These are phyloP conservation scores for Chlamydomonas eustigma DNA, from an alignment of 139 green algal species.

Conservation along the genomic window DNA sequence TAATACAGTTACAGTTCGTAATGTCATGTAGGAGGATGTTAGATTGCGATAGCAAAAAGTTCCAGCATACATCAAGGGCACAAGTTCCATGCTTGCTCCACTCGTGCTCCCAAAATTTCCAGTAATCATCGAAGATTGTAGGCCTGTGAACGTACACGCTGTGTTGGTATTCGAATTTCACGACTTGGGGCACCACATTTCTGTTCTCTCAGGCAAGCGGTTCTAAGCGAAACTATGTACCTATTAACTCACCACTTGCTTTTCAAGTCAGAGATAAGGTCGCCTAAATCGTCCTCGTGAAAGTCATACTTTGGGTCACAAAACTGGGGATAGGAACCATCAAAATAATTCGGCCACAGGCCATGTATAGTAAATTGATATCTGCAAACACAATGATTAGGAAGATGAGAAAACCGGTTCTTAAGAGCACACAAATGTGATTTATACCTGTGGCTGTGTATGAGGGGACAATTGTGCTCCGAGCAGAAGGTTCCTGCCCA, in stretches of 20 bases:
- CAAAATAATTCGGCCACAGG: slow-evolving; percentile 66
- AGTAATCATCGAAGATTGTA: slow-evolving; percentile 11
- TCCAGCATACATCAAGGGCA: slow-evolving; percentile 20
- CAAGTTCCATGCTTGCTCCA: slow-evolving; percentile 67
- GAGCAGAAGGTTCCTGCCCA: slow-evolving; percentile 25
- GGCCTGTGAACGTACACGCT: slow-evolving; percentile 12
- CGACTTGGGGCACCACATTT: not conserved
- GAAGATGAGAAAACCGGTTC: not conserved
- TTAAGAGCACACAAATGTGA: not conserved
- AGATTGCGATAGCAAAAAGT: too few relatives aligned
- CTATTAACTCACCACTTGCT: slow-evolving; percentile 19
- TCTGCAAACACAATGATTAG: not conserved
- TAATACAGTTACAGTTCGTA: too few relatives aligned
- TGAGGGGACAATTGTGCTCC: slow-evolving; percentile 12
- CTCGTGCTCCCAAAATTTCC: slow-evolving; percentile 54
- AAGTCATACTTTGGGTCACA: slow-evolving; percentile 40
- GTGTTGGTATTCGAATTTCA: not conserved
- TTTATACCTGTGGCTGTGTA: not conserved
- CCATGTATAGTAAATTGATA: slow-evolving; percentile 69
- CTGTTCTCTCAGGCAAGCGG: not conserved
- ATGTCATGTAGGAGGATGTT: too few relatives aligned
- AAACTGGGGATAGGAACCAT: slow-evolving; percentile 53
- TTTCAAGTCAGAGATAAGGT: slow-evolving; percentile 29
- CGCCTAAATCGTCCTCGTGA: slow-evolving; percentile 14
- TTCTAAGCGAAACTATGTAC: not conserved